Conservation (phyloP, 2,329 filamentous ascomycete species). For the Apiospora koreana region DNA sequence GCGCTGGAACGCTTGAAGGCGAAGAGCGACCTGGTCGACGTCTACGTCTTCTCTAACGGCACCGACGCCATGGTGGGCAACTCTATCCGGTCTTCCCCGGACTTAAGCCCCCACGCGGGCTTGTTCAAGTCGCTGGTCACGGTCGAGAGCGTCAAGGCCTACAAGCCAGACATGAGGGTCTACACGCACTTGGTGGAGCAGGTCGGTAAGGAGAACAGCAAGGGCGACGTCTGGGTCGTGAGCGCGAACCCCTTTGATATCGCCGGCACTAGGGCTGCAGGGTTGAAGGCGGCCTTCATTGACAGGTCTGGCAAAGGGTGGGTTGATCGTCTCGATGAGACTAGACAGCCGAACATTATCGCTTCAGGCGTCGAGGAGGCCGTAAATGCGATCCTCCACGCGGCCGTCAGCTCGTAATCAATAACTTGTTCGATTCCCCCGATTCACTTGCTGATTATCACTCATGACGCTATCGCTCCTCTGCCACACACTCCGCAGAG, state of each 20-base stretch:
- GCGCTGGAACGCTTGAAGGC: constrained; percentile 51
- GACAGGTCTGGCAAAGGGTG: constrained; percentile 64
- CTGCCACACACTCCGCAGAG: neutral
- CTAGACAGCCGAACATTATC: constrained; percentile 52
- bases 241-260: constrained; percentile 75
- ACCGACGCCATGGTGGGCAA: constrained; percentile 62
- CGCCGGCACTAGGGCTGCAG: constrained; percentile 61
- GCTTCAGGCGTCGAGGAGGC: constrained; percentile 60
- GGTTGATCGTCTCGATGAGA: constrained; percentile 60
- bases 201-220: constrained; percentile 46
- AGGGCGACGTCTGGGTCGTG: constrained; percentile 63
- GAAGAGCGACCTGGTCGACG: constrained; percentile 39
- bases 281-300: constrained; percentile 67
- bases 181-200: constrained; percentile 61
- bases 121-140: constrained; percentile 60
- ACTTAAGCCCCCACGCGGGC: constrained; percentile 47
- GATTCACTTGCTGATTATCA: neutral
- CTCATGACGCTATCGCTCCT: neutral
- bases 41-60: constrained; percentile 73
- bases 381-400: constrained; percentile 38
- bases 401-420: neutral
- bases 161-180: constrained; percentile 64
- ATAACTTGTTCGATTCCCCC: neutral
- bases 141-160: constrained; percentile 60
- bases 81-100: constrained; percentile 58